A percentile compares a stretch with the other conserved stretches of the same genome.
These are phyloP conservation scores for Nepenthes gracilis DNA, from an alignment of 148 eudicot species.

Conservation along the genomic window DNA sequence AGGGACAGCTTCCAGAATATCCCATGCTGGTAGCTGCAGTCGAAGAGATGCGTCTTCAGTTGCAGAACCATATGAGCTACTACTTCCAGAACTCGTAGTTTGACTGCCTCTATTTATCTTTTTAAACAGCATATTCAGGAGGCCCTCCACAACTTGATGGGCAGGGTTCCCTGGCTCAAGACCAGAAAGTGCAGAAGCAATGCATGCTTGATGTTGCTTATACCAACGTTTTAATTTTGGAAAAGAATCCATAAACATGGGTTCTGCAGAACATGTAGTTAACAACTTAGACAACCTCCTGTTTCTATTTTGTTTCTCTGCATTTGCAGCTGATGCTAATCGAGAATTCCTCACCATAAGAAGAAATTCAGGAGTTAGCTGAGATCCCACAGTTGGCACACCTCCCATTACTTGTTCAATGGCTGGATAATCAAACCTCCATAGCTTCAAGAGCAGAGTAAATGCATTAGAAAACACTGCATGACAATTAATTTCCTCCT, in stretches of 20 bases:
- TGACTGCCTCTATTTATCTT: constrained; percentile 56
- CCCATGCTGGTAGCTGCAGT: constrained; percentile 90
- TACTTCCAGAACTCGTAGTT: constrained; percentile 57
- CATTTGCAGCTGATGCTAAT: constrained; percentile 35
- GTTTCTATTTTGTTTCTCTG: constrained; percentile 26
- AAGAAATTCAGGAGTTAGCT: constrained; percentile 76
- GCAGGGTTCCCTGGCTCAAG: constrained; percentile 75
- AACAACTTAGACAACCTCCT: constrained; percentile 37
- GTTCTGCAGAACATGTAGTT: constrained; percentile 39
- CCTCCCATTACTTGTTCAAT: constrained; percentile 58
- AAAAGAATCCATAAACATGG: constrained; percentile 79
- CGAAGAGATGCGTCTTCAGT: constrained; percentile 52
- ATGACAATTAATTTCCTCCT: constrained; percentile 67
- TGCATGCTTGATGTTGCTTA: constrained; percentile 80
- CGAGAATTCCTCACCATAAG: constrained; percentile 68
- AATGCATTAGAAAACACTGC: constrained; percentile 90
- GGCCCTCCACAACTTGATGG: constrained; percentile 73
- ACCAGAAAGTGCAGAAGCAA: constrained; percentile 77
- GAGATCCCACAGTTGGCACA: constrained; percentile 63
- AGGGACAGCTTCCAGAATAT: constrained; percentile 91
- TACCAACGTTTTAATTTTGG: constrained; percentile 90
- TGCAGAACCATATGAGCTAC: constrained; percentile 58
- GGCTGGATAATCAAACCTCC: constrained; percentile 91
- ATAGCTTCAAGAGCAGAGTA: constrained; percentile 67
- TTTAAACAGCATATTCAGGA: constrained; percentile 74